A percentile compares a stretch with the other conserved stretches of the same genome.
Evolutionary conservation across 1,284 basidiomycete species (phyloP).

Genomic region (Thecaphora frezii): DNA sequence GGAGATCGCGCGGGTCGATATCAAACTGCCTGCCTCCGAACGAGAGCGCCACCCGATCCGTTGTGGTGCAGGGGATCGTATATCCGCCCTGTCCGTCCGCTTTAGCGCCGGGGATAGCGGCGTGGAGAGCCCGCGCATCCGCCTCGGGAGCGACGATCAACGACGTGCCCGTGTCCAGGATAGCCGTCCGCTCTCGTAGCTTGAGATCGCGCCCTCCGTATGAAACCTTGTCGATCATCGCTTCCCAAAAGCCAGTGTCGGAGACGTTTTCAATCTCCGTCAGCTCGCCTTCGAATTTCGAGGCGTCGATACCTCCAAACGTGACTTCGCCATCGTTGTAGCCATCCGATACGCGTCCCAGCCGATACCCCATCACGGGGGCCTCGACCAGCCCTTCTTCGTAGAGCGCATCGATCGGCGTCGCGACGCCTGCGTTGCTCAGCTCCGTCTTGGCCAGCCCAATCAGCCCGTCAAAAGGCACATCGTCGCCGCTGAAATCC

Average conservation of each 20-base stretch:
- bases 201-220: slow-evolving; percentile 66
- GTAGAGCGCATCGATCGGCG: slow-evolving; percentile 75
- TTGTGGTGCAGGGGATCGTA: slow-evolving; percentile 76
- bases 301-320: slow-evolving; percentile 75
- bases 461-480: slow-evolving; percentile 79
- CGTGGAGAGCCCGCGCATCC: slow-evolving; percentile 66
- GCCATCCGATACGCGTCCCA: slow-evolving; percentile 69
- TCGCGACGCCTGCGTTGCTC: slow-evolving; percentile 69
- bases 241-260: slow-evolving; percentile 74
- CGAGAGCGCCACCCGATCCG: slow-evolving; percentile 68
- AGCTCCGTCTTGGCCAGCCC: slow-evolving; percentile 63
- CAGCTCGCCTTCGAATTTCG: slow-evolving; percentile 62
- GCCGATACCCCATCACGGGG: slow-evolving; percentile 78
- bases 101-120: slow-evolving; percentile 68
- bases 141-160: slow-evolving; percentile 60
- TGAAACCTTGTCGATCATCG: slow-evolving; percentile 65
- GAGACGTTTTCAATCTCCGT: slow-evolving; percentile 56
- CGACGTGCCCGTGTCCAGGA: slow-evolving; percentile 60
- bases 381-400: slow-evolving; percentile 67
- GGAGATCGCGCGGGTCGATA: slow-evolving; percentile 65
- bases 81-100: slow-evolving; percentile 63
- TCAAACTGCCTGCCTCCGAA: slow-evolving; percentile 70
- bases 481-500: slow-evolving; percentile 64
- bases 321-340: slow-evolving; percentile 76
- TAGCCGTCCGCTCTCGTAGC: slow-evolving; percentile 62